These are phyloP conservation scores for Saturnispora dispora DNA, from an alignment of 805 yeast genomes.

Conservation along the genomic window DNA sequence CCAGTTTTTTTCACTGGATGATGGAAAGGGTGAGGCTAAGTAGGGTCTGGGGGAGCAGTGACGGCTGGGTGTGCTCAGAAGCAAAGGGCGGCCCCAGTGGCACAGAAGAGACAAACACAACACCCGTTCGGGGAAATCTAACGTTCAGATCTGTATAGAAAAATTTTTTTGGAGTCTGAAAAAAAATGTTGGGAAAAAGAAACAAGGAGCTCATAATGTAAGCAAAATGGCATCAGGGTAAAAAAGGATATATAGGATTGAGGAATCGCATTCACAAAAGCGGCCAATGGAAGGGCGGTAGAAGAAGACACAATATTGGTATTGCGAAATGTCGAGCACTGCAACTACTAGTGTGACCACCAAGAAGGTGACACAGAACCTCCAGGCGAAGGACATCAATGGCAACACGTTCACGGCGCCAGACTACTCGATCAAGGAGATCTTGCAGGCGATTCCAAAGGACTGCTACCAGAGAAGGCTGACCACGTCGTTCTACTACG, in stretches of 20 bases:
- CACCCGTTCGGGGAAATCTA: too few species aligned
- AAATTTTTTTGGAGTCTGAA: not conserved
- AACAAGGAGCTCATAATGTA: not conserved
- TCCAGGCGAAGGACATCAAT: slow-evolving; percentile 45
- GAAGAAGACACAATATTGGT: not conserved
- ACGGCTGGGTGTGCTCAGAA: too few species aligned
- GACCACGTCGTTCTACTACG: slow-evolving; percentile 48
- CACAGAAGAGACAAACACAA: too few species aligned
- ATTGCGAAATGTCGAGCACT: slow-evolving; percentile 3
- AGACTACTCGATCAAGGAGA: slow-evolving; percentile 66
- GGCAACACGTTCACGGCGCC: slow-evolving; percentile 69
- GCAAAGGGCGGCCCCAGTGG: too few species aligned
- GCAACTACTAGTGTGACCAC: slow-evolving; percentile 17
- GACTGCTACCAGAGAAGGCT: slow-evolving; percentile 64
- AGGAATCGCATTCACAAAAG: not conserved
- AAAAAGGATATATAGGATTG: not conserved
- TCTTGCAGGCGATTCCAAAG: slow-evolving; percentile 61
- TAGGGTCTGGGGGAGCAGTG: too few species aligned
- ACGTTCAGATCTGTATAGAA: not conserved
- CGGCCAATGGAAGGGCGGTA: not conserved
- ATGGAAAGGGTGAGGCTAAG: too few species aligned
- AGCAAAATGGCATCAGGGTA: not conserved
- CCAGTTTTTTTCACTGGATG: too few species aligned
- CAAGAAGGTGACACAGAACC: slow-evolving; percentile 30
- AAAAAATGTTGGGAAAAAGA: slow-evolving; percentile 3